These are phyloP conservation scores for Asterochloris erici DNA, from an alignment of 139 green algal genomes.

Conservation along the genomic window DNA sequence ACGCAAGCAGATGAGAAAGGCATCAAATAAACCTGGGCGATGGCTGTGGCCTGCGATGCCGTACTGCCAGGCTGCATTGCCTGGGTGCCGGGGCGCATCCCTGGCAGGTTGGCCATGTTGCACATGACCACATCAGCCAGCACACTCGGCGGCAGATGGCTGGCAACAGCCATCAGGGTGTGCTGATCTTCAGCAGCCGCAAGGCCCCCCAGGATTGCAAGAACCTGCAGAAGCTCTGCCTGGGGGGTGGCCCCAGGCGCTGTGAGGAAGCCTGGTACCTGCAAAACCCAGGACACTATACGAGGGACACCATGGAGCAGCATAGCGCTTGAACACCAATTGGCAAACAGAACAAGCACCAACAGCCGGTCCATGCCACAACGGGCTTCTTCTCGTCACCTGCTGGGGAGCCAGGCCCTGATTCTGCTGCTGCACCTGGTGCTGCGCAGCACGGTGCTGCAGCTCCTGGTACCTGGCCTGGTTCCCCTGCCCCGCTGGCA, in stretches of 20 bases:
- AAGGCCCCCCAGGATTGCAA: conserved; percentile 28
- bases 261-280: neutral
- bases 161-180: conserved; percentile 30
- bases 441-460: conserved; percentile 15
- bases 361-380: too few species aligned
- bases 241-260: conserved; percentile 20
- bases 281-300: neutral
- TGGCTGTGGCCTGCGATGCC: neutral
- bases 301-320: neutral
- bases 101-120: conserved; percentile 39
- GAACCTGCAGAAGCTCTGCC: conserved; percentile 24
- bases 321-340: neutral
- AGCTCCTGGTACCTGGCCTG: conserved; percentile 15
- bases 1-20: too few species aligned
- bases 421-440: conserved; percentile 17
- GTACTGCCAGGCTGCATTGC: neutral
- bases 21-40: too few species aligned
- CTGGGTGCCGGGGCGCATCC: neutral
- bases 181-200: conserved; percentile 18
- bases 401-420: neutral
- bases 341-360: neutral
- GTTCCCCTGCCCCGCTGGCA: conserved; percentile 7
- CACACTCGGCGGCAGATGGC: conserved; percentile 27
- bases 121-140: conserved; percentile 50
- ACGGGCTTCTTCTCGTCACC: neutral